A percentile compares a stretch with the other conserved stretches of the same genome.
These are phyloP conservation scores for Neobulgaria alba DNA, from an alignment of 2,329 filamentous ascomycete genomes.

Conservation along the genomic window DNA sequence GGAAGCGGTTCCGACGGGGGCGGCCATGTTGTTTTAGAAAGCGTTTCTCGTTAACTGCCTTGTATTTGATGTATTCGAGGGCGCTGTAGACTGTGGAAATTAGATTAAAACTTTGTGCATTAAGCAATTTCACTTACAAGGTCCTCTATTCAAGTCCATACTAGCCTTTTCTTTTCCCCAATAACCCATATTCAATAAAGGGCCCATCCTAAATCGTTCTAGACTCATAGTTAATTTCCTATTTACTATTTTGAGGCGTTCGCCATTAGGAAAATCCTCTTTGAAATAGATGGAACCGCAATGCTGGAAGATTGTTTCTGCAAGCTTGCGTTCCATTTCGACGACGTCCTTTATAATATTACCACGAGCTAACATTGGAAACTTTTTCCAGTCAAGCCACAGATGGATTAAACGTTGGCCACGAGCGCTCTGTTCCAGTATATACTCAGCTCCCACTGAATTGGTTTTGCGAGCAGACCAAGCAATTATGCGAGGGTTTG, in stretches of 20 bases:
- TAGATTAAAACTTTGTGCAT: neutral
- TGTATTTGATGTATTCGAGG: conserved; percentile 4
- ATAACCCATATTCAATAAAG: conserved; percentile 12
- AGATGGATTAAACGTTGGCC: conserved; percentile 25
- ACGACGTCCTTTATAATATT: conserved; percentile 23
- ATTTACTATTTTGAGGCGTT: neutral
- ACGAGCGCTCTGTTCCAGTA: conserved; percentile 24
- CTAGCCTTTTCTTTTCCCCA: conserved; percentile 16
- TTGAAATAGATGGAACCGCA: conserved; percentile 22
- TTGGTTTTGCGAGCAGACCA: conserved; percentile 12
- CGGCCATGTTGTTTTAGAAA: conserved; percentile 12
- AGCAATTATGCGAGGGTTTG: conserved; percentile 12
- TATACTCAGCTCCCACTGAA: conserved; percentile 18
- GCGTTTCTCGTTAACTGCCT: conserved; percentile 11
- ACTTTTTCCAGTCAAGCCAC: conserved; percentile 27
- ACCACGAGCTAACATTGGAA: conserved; percentile 20
- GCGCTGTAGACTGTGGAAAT: neutral
- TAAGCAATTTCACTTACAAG: conserved; percentile 10
- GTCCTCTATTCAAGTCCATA: conserved; percentile 17
- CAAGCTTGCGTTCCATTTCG: conserved; percentile 24
- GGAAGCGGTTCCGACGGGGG: conserved; percentile 11
- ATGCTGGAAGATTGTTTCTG: conserved; percentile 17
- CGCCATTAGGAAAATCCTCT: conserved; percentile 14
- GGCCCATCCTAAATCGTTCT: conserved; percentile 12
- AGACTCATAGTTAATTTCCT: no score